phyloP scores from a whole-genome alignment of 1,284 basidiomycete genomes.

The Pseudozyma hubeiensis region DNA sequence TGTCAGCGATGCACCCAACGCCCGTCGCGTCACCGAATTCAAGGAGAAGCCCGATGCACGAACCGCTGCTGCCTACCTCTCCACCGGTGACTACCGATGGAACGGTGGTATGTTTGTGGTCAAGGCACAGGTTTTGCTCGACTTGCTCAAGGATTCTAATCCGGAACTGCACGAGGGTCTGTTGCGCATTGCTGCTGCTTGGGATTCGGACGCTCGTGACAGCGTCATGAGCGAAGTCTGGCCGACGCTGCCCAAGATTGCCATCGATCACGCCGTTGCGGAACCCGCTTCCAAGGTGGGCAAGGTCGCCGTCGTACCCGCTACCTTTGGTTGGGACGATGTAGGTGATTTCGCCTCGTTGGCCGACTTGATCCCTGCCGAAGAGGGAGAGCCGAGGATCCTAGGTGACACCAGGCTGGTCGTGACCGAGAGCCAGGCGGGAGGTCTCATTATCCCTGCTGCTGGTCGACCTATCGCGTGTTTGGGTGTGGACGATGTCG shows the following conservation, averaged over 20 bases:
- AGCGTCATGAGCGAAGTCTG: slow-evolving; percentile 57
- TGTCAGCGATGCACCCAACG: slow-evolving; percentile 62
- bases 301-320: slow-evolving; percentile 67
- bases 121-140: slow-evolving; percentile 61
- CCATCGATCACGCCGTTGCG: slow-evolving; percentile 68
- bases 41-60: slow-evolving; percentile 69
- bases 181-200: slow-evolving; percentile 57
- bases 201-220: slow-evolving; percentile 56
- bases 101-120: slow-evolving; percentile 69
- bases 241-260: slow-evolving; percentile 66
- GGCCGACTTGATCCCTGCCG: slow-evolving; percentile 67
- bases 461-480: slow-evolving; percentile 65
- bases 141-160: slow-evolving; percentile 56
- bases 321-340: slow-evolving; percentile 69
- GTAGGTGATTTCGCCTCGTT: slow-evolving; percentile 67
- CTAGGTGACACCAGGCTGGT: slow-evolving; percentile 64
- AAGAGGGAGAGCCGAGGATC: slow-evolving; percentile 66
- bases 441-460: slow-evolving; percentile 65
- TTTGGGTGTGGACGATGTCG: slow-evolving; percentile 68
- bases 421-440: slow-evolving; percentile 65
- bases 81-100: slow-evolving; percentile 68
- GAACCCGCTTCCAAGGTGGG: slow-evolving; percentile 66
- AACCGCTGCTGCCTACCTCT: slow-evolving; percentile 65
- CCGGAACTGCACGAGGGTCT: slow-evolving; percentile 65
- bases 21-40: slow-evolving; percentile 65